Evolutionary conservation across 2,329 filamentous ascomycete genomes (phyloP), one percentile per base, ranked within the genome.

Genomic region (Pseudocercospora ulei): DNA sequence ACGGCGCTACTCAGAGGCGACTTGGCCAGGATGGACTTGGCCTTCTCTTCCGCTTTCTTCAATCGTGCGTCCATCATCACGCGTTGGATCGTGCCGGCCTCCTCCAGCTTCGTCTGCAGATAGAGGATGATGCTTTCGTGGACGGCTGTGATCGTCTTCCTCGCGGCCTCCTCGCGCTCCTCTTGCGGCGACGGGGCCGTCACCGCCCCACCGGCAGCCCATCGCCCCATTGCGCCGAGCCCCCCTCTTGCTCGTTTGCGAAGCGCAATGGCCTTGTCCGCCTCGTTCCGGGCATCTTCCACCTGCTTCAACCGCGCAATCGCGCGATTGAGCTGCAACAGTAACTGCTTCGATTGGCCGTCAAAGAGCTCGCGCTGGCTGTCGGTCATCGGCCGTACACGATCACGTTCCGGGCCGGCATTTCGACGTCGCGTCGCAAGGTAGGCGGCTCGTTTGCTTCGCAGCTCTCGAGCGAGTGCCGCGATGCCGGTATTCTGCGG

Each of bases 21-120:
- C 60, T 84, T 87, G 48, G 85, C 82, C 39, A 94, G 66, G 43
- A 88, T 73, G 56, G 83, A 92, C 63, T 84, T 83, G 56, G 79
- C 87, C 73, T 82, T 90, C 65, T 96, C 87, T 61, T 88, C 71
- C 60, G 92, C 84, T 38, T 90, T 70, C 56, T 78, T 77, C 50
- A 96, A 68, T 52, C 90, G 68, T 55, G 83, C 82, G 65, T 94
- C 87, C 72, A 96, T 94, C 85, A 96, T 95, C 35, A 73, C 74
- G 53, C 84, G 78, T 66, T 96, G 88, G 47, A 80, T 76, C 53
- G 76, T 72, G 26, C 82, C 80, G 40, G 80, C 86, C 49, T 76
- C 71, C 63, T 90, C 82, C 47, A 96, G 64, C 54, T 76, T 72
- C 56, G 80, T 72, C 47, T 82, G 72, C 54, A 98, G 59, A 52